Percentiles rank a stretch among this genome's conserved stretches.
phyloP scores from a whole-genome alignment of 192 early-diverging fungal genomes.

The Jimgerdemannia flammicorona region DNA sequence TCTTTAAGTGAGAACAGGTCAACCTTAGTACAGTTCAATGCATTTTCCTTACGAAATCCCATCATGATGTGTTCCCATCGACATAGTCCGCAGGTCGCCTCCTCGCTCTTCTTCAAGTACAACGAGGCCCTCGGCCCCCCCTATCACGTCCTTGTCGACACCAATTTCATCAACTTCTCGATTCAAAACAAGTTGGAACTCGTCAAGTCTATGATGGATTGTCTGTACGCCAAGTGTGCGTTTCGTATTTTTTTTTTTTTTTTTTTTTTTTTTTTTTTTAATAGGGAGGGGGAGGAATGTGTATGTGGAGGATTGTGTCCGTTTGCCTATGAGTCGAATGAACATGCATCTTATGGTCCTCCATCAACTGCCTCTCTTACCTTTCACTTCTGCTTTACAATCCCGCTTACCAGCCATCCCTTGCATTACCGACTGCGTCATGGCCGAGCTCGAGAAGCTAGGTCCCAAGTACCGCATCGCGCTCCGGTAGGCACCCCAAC shows the following conservation, averaged over 20 bases:
- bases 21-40: too few relatives aligned
- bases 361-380: background rate
- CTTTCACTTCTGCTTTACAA: background rate
- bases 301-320: too few relatives aligned
- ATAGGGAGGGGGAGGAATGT: too few relatives aligned
- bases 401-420: constrained; percentile 60
- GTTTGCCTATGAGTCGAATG: too few relatives aligned
- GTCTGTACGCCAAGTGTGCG: constrained; percentile 92
- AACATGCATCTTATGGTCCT: background rate
- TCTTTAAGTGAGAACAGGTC: too few relatives aligned
- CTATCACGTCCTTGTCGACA: constrained; percentile 95
- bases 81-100: constrained; percentile 81
- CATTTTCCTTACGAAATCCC: background rate
- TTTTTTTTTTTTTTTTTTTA: too few relatives aligned
- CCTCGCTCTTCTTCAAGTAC: constrained; percentile 96
- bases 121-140: constrained; percentile 94
- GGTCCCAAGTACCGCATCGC: constrained; percentile 96
- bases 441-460: constrained; percentile 98
- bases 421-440: constrained; percentile 97
- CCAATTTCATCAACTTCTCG: constrained; percentile 99
- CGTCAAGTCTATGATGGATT: constrained; percentile 98
- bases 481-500: constrained; percentile 52
- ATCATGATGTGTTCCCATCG: background rate
- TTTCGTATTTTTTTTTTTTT: background rate
- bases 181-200: constrained; percentile 99